Base-by-base conservation (phyloP, 2,329 filamentous ascomycete genomes). In the Nemania sp. region DNA sequence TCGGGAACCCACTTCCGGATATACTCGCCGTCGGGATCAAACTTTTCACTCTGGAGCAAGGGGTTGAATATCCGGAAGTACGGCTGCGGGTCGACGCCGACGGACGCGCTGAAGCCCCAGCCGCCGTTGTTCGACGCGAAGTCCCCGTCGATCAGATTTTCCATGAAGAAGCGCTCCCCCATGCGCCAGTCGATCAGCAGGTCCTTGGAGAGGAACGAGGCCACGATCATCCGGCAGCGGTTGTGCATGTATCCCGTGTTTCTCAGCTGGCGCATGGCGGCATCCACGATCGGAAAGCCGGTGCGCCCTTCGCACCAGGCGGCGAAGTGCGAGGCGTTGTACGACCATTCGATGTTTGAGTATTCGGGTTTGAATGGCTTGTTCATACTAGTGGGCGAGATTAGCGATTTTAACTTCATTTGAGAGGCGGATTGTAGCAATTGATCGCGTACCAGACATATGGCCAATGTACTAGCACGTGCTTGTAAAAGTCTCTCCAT, bases 31-130 rank as follows among this genome's bases (percentile, higher is more conserved):
- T 89, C 80, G 0, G 83, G 79, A 71, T 97, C 92, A 68, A 96
- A 96, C 75, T 90, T 93, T 80, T 95, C 90, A 67, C 89, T 91
- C 78, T 97, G 92, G 17, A 91, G 77, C 46, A 92, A 73, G 0
- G 92, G 92, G 69, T 96, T 97, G 76, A 97, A 97, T 53, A 97
- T 90, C 6, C 92, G 83, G 65, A 97, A 97, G 72, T 96, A 97
- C 0, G 92, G 92, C 75, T 96, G 90, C 1, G 91, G 90, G 73
- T 96, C 91, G 6, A 92, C 90, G 1, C 91, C 76, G 17, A 79
- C 76, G 9, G 73, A 75, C 2, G 76, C 76, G 32, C 74, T 71
- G 60, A 79, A 80, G n/a, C 78, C 84, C 82, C 83, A 86, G 3
- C 83, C 83, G 29, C 83, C 81, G 63, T 90, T 92, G 73, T 94